phyloP scores from a whole-genome alignment of 1,284 basidiomycete species.

The Mixia osmundae region DNA sequence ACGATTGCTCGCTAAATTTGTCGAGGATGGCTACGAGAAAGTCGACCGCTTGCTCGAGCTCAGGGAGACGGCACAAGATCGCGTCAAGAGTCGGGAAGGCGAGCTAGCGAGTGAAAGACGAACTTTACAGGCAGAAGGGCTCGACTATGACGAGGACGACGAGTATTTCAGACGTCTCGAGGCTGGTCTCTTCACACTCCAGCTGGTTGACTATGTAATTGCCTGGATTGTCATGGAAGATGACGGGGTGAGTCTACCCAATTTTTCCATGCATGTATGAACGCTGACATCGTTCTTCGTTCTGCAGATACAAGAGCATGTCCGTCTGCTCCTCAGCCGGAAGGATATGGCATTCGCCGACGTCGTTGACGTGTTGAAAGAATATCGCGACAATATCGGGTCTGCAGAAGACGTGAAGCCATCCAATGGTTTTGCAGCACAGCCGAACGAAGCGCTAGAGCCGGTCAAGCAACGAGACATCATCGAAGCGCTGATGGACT shows the following conservation, averaged over 20 bases:
- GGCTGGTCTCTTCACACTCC: slow-evolving; percentile 63
- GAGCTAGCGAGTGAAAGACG: slow-evolving; percentile 16
- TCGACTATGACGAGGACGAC: slow-evolving; percentile 42
- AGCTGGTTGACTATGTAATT: slow-evolving; percentile 74
- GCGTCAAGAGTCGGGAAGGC: slow-evolving; percentile 36
- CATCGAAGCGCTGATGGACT: slow-evolving; percentile 39
- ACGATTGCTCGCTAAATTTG: slow-evolving; percentile 75
- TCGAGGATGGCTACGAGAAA: slow-evolving; percentile 75
- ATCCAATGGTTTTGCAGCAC: slow-evolving; percentile 13
- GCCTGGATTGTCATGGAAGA: slow-evolving; percentile 97
- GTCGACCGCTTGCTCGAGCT: slow-evolving; percentile 76
- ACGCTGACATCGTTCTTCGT: slow-evolving; percentile 18
- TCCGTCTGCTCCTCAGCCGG: slow-evolving; percentile 45
- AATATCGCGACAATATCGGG: slow-evolving; percentile 48
- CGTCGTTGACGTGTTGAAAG: slow-evolving; percentile 37
- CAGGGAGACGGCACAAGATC: slow-evolving; percentile 36
- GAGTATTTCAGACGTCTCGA: slow-evolving; percentile 68
- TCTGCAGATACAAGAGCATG: slow-evolving; percentile 44
- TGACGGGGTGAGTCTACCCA: slow-evolving; percentile 51
- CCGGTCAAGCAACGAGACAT: slow-evolving; percentile 41
- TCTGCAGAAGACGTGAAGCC: slow-evolving; percentile 22
- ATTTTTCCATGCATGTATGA: slow-evolving; percentile 2
- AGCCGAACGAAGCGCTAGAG: slow-evolving; percentile 9
- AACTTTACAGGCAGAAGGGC: slow-evolving; percentile 34
- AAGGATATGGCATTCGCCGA: slow-evolving; percentile 41